Percentiles rank a stretch among this genome's conserved stretches.
Conservation (phyloP, 2,329 filamentous ascomycete genomes). For the Aspergillus carbonarius region DNA sequence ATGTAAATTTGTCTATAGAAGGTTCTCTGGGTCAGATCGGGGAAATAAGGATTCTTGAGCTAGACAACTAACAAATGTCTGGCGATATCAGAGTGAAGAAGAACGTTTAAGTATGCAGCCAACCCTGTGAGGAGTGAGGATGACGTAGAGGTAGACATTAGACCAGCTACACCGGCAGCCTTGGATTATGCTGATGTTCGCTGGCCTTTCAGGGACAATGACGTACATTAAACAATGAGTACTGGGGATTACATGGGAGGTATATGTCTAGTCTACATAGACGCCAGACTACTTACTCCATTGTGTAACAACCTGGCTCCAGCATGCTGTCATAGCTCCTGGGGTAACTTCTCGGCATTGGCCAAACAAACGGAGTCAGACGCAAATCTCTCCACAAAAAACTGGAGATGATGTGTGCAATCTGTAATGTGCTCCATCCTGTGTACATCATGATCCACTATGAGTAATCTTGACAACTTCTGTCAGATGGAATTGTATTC, state of each 20-base stretch:
- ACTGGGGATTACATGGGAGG: too few species aligned
- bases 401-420: neutral
- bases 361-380: neutral
- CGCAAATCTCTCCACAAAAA: neutral
- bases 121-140: too few species aligned
- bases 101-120: too few species aligned
- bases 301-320: neutral
- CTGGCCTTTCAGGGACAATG: neutral
- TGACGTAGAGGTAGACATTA: too few species aligned
- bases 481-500: neutral
- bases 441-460: neutral
- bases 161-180: too few species aligned
- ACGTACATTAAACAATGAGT: neutral
- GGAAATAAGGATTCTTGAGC: too few species aligned
- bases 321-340: neutral
- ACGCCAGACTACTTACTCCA: too few species aligned
- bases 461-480: neutral
- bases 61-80: too few species aligned
- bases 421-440: too few species aligned
- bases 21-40: neutral
- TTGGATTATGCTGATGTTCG: neutral
- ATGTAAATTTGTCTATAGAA: too few species aligned
- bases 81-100: too few species aligned
- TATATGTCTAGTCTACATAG: too few species aligned
- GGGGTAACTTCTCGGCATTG: neutral